Conservation (phyloP, 192 early-diverging fungal species). For the Umbelopsis sp. region DNA sequence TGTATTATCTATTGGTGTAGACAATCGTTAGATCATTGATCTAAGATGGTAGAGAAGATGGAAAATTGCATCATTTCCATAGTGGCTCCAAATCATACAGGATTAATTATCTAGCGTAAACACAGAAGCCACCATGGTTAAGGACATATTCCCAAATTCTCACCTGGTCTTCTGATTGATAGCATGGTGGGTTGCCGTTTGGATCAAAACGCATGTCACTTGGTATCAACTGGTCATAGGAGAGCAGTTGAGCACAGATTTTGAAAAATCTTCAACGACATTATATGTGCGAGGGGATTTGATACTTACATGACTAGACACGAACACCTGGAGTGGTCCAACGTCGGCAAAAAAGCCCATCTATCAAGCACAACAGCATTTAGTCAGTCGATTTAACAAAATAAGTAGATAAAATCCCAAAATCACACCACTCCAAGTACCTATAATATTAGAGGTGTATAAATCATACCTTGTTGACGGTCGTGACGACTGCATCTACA, state of each 20-base stretch:
- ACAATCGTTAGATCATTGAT: neutral
- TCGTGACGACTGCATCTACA: constrained; percentile 86
- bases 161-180: constrained; percentile 75
- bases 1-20: constrained; percentile 62
- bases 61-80: neutral
- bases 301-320: constrained; percentile 70
- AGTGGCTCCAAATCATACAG: neutral
- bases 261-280: neutral
- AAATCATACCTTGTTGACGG: constrained; percentile 79
- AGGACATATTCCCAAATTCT: neutral
- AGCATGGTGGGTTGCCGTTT: constrained; percentile 82
- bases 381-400: neutral
- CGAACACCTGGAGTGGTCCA: constrained; percentile 92
- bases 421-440: too few species aligned
- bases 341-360: constrained; percentile 96
- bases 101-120: neutral
- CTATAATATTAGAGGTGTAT: neutral
- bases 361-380: constrained; percentile 32
- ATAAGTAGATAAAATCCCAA: too few species aligned
- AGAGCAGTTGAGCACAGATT: neutral
- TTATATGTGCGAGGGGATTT: neutral
- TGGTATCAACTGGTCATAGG: constrained; percentile 70
- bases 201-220: constrained; percentile 89
- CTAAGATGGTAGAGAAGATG: neutral
- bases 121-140: neutral